Evolutionary conservation across 768 basidiomycete species (phyloP), one percentile per base, ranked within the genome.

Genomic region (Austroboletus eburneus): DNA sequence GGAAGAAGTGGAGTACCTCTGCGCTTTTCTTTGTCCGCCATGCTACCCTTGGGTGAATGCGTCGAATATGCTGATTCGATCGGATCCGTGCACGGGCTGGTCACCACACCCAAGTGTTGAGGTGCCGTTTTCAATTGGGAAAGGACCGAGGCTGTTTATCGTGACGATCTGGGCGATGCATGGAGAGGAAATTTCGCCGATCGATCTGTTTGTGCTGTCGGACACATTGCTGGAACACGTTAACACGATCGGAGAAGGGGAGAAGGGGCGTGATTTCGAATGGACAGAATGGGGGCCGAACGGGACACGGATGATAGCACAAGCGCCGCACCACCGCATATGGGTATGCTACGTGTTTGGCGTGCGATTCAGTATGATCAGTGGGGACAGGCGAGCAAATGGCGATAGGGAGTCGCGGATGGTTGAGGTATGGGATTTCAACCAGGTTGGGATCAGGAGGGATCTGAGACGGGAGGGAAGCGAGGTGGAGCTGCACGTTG

Each of bases 301-400:
- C 9, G 71, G 69, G 4, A 74, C 75, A 9, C 74, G 79, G 22
- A 58, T 81, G 53, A 54, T 76, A 29, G 47, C 46, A 24, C 61
- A 63, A 7, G 60, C 62, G 30, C 70, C 63, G 18, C 67, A 63
- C 29, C 73, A 74, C 12, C 51, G 58, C 21, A 59, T 69, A n/a
- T 83, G 80, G 80, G 77, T 79, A 8, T 83, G 80, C 63, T 79
- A 78, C 52, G 72, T 80, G 17, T 72, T 70, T 53, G 80, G 79
- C 18, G 69, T 68, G 22, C 71, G 69, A 48, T 78, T 70, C 42
- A 72, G 69, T 50, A 68, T 50, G 38, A 66, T 53, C 32, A 25
- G 29, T 22, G 35, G 57, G 20, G 36, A 45, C 22, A 36, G 54
- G 41, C 43, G 42, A 41, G 40, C 46, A 47, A 40, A 33, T 21